These are phyloP conservation scores for Teratosphaeriaceae sp. DNA, from an alignment of 2,329 filamentous ascomycete genomes.

Conservation along the genomic window DNA sequence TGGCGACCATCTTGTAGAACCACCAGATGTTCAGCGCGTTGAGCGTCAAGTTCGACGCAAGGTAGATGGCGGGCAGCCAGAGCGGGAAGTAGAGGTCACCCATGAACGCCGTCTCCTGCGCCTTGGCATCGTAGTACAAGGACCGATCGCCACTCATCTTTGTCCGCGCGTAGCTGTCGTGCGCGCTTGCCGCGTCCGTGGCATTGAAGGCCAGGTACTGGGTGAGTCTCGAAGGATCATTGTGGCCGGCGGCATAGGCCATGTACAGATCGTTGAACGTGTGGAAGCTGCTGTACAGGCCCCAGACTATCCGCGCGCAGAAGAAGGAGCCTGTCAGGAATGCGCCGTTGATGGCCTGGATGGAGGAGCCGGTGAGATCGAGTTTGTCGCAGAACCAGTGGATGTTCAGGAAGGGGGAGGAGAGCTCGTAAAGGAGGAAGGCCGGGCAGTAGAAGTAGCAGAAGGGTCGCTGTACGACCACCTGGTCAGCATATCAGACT, in stretches of 20 bases:
- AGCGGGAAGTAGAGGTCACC: constrained; percentile 46
- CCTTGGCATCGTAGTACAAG: constrained; percentile 16
- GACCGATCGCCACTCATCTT: constrained; percentile 12
- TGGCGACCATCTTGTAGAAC: constrained; percentile 81
- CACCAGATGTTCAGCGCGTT: constrained; percentile 77
- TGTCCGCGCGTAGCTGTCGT: constrained; percentile 4
- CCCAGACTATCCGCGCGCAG: constrained; percentile 69
- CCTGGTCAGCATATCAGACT: no score
- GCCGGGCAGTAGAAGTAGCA: constrained; percentile 74
- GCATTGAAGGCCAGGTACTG: no score
- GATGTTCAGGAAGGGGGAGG: constrained; percentile 76
- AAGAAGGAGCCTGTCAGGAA: constrained; percentile 68
- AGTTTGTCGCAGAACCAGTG: constrained; percentile 93
- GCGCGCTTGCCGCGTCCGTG: no score
- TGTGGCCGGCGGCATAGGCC: constrained; percentile 15
- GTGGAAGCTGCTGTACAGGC: constrained; percentile 64
- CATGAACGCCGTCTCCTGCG: constrained; percentile 23
- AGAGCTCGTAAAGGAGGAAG: constrained; percentile 85
- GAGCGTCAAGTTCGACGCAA: constrained; percentile 63
- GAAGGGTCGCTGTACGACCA: constrained; percentile 59
- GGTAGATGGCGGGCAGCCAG: constrained; percentile 64
- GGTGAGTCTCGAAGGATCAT: constrained; percentile 16
- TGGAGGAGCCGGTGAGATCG: constrained; percentile 64
- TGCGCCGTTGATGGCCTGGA: constrained; percentile 73
- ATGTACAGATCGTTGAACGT: constrained; percentile 47